Conservation (phyloP, 2,329 filamentous ascomycete genomes). For the Paracoccidioides brasiliensis region DNA sequence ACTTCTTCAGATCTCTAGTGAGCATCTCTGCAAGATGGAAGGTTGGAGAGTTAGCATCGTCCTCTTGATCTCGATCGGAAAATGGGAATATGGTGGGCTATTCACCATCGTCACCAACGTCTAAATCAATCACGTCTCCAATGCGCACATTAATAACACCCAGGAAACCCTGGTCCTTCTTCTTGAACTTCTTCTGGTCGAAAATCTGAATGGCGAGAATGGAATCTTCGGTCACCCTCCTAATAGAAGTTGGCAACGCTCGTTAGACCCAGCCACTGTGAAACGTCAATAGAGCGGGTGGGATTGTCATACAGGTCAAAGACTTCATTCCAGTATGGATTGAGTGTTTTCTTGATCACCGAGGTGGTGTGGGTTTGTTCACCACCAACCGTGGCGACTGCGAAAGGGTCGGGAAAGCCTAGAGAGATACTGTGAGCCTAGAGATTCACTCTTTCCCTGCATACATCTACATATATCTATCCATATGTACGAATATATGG, state of each 20-base stretch:
- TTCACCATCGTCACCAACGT: constrained; percentile 69
- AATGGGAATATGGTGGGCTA: not conserved
- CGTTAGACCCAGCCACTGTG: not conserved
- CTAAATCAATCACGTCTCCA: constrained; percentile 84
- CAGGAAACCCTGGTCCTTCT: constrained; percentile 98
- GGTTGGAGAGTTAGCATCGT: not conserved
- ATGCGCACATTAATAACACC: constrained; percentile 96
- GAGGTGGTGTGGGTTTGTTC: constrained; percentile 98
- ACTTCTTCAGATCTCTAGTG: constrained; percentile 91
- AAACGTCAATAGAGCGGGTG: not conserved
- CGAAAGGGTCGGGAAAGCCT: constrained; percentile 97
- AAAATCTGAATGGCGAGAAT: constrained; percentile 97
- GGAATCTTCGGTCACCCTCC: constrained; percentile 83
- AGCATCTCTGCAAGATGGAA: constrained; percentile 61
- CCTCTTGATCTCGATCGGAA: not conserved
- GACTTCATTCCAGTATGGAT: constrained; percentile 99
- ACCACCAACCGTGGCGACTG: constrained; percentile 90
- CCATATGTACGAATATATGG: not conserved
- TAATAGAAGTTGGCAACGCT: constrained; percentile 26
- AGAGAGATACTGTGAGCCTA: constrained; percentile 8
- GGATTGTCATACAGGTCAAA: constrained; percentile 74
- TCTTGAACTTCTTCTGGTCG: constrained; percentile 99
- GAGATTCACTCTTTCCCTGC: not conserved
- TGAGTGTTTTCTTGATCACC: constrained; percentile 93
- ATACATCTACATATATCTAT: not conserved